Evolutionary conservation across 164 flowering plant genomes (phyloP).

Genomic region (Nymphaea colorata): DNA sequence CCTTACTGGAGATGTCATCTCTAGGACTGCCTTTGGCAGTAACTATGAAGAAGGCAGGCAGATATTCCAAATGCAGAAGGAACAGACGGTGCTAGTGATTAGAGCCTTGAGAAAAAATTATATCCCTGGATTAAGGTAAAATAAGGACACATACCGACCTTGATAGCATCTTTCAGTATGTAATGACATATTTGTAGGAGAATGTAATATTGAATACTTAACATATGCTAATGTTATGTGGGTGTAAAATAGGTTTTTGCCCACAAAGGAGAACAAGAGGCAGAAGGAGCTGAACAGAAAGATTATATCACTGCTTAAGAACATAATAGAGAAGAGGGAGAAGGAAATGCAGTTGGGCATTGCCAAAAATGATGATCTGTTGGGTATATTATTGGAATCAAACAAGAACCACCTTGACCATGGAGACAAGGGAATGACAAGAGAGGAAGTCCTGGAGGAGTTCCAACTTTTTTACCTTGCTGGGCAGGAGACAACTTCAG

Average conservation of each 20-base stretch:
- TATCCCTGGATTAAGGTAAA: slow-evolving; percentile 8
- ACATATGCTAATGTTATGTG: neutral
- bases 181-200: neutral
- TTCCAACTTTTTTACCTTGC: slow-evolving; percentile 44
- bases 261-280: slow-evolving; percentile 9
- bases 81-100: slow-evolving; percentile 4
- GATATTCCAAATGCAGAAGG: slow-evolving; percentile 7
- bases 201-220: neutral
- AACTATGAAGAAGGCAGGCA: slow-evolving; percentile 11
- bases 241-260: slow-evolving; percentile 6
- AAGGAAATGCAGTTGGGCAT: slow-evolving; percentile 5
- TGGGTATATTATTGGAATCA: slow-evolving; percentile 11
- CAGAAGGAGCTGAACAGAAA: slow-evolving; percentile 2
- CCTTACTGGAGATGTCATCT: slow-evolving; percentile 10
- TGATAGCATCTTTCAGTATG: too few species aligned
- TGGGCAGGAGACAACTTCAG: slow-evolving; percentile 39
- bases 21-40: slow-evolving; percentile 13
- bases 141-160: too few species aligned
- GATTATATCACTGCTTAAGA: slow-evolving; percentile 1
- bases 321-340: slow-evolving; percentile 10
- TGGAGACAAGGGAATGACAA: slow-evolving; percentile 17
- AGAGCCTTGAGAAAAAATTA: neutral
- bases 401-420: slow-evolving; percentile 2
- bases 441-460: slow-evolving; percentile 38
- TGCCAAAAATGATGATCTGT: slow-evolving; percentile 6